Base-by-base conservation (phyloP, 148 eudicot species). In the Dianthus caryophyllus region DNA sequence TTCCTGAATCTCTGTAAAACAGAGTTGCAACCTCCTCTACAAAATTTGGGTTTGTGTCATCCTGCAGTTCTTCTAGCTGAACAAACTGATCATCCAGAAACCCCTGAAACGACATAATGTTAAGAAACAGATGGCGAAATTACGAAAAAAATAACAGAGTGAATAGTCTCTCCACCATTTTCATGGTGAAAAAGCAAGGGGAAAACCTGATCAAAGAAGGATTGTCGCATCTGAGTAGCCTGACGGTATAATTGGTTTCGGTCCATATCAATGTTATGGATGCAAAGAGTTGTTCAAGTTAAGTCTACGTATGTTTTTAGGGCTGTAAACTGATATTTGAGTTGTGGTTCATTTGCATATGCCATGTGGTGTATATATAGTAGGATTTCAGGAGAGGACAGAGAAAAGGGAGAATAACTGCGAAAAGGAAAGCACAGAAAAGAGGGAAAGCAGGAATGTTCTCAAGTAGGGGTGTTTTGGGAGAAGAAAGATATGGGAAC, bases 1-100 rank as follows among this genome's bases (percentile, higher is more conserved):
- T 84, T 70, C 87, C 84, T 0, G 98, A 93, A 75, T 93, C 95
- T 47, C 91, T 82, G 67, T 87, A 93, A 72, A 79, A 93, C 61
- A 88, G 81, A 25, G 96, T 83, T 24, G 78, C 90, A 68, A 93
- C 85, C 83, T 93, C 98, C 76, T 93, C 96, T 6, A 93, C 98
- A 64, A 93, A 93, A 63, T 86, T 82, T 10, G 98, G 96, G 82
- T 87, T 93, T 47, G 84, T 77, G 69, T 83, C 96, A 78, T 93
- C 98, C 69, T 93, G 98, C 48, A 93, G 78, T 79, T 93, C 98
- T 79, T 93, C 98, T 75, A 93, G 84, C 71, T 89, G 84, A 67
- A 87, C 68, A 58, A 93, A 93, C 80, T 93, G 98, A 30, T 93
- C 98, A 70, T 93, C 96, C 39, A 93, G 61, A 82, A 76, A 89